Evolutionary conservation across 83 land plant species (phyloP).

Genomic region (Picea abies): DNA sequence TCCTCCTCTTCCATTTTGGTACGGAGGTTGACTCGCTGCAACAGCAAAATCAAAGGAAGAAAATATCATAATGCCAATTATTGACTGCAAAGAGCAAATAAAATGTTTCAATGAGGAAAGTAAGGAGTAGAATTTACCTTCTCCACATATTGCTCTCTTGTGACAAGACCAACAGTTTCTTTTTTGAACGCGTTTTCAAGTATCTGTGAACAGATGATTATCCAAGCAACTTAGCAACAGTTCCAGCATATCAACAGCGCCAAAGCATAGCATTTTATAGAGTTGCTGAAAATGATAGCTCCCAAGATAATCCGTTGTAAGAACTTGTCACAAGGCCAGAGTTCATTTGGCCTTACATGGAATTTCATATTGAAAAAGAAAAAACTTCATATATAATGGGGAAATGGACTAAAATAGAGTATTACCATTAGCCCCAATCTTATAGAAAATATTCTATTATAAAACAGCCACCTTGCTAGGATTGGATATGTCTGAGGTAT

Average conservation of each 20-base stretch:
- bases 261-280: neutral
- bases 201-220: conserved; percentile 45
- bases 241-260: neutral
- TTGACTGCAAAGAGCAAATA: neutral
- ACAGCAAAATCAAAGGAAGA: neutral
- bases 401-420: neutral
- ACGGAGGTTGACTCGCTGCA: conserved; percentile 88
- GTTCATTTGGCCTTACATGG: neutral
- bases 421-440: neutral
- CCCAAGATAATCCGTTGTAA: neutral
- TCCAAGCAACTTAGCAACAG: neutral
- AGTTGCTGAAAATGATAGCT: neutral
- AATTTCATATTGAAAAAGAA: neutral
- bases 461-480: neutral
- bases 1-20: conserved; percentile 97
- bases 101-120: neutral
- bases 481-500: neutral
- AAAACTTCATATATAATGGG: neutral
- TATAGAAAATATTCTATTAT: neutral
- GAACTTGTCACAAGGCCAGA: neutral
- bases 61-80: too few relatives aligned
- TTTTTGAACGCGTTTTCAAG: conserved; percentile 98
- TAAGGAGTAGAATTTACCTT: conserved; percentile 55
- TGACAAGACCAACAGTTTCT: conserved; percentile 97
- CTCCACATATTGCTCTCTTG: conserved; percentile 95